Conservation (phyloP, 2,329 filamentous ascomycete species). For the Chaetomiaceae sp. region DNA sequence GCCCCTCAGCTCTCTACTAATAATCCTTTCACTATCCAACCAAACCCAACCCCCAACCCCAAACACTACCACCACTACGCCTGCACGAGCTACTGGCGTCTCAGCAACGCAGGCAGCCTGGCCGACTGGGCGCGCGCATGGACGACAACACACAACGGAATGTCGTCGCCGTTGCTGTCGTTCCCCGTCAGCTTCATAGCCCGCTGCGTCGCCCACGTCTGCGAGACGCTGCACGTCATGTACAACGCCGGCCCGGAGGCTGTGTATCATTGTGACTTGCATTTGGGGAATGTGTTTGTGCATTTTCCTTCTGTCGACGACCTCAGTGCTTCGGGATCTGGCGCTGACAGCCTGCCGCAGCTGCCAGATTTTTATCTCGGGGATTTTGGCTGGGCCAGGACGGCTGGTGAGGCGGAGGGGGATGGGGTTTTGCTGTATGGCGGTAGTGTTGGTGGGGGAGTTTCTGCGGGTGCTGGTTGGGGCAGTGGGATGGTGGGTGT, state of each 20-base stretch:
- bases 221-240: slow-evolving; percentile 18
- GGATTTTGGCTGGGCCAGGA: slow-evolving; percentile 11
- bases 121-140: neutral
- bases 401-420: slow-evolving; percentile 1
- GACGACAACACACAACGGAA: no score
- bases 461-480: neutral
- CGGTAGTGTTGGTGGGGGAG: neutral
- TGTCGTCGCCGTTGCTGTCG: neutral
- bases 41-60: no score
- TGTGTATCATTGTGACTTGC: slow-evolving; percentile 15
- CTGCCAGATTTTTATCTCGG: slow-evolving; percentile 13
- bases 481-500: no score
- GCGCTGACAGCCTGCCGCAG: neutral
- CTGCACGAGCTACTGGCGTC: slow-evolving; percentile 13
- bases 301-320: slow-evolving; percentile 8
- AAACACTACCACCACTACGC: no score
- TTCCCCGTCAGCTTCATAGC: slow-evolving; percentile 9
- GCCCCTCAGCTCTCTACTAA: neutral
- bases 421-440: neutral
- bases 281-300: slow-evolving; percentile 13
- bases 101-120: slow-evolving; percentile 13
- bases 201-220: slow-evolving; percentile 9
- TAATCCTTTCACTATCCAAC: no score
- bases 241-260: slow-evolving; percentile 10
- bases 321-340: no score